Percentiles rank a stretch among this genome's conserved stretches.
These are phyloP conservation scores for Ceratobasidium papillatum DNA, from an alignment of 1,284 basidiomycete genomes.

Conservation along the genomic window DNA sequence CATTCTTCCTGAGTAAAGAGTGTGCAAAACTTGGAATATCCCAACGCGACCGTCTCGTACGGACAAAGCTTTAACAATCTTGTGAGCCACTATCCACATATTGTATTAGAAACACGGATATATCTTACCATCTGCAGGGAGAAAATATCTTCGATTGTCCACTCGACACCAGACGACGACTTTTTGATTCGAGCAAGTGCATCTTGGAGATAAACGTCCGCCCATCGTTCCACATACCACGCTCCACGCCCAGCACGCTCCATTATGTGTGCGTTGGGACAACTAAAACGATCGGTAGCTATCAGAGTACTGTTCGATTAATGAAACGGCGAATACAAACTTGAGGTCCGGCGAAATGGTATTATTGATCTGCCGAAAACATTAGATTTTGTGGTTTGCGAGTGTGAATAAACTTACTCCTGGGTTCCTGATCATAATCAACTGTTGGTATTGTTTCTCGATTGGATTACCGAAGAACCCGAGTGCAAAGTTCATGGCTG, in stretches of 20 bases:
- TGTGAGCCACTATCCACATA: slow-evolving; percentile 5
- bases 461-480: slow-evolving; percentile 88
- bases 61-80: slow-evolving; percentile 57
- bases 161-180: slow-evolving; percentile 68
- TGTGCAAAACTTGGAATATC: slow-evolving; percentile 88
- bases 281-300: slow-evolving; percentile 27
- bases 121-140: slow-evolving; percentile 60
- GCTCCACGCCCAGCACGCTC: slow-evolving; percentile 44
- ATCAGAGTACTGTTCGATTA: background rate
- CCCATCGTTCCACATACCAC: slow-evolving; percentile 62
- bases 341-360: slow-evolving; percentile 79
- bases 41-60: slow-evolving; percentile 86
- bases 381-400: background rate
- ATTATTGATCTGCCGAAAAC: slow-evolving; percentile 71
- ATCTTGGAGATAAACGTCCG: slow-evolving; percentile 71
- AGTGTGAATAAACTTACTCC: slow-evolving; percentile 49
- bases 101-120: slow-evolving; percentile 54
- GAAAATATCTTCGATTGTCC: slow-evolving; percentile 76
- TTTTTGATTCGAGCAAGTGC: slow-evolving; percentile 71
- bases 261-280: slow-evolving; percentile 38
- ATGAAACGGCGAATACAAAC: slow-evolving; percentile 51
- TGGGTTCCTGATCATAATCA: slow-evolving; percentile 76
- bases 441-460: slow-evolving; percentile 79
- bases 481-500: slow-evolving; percentile 83
- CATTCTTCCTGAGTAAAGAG: slow-evolving; percentile 77